A percentile compares a stretch with the other conserved stretches of the same genome.
Conservation (phyloP, 495 filamentous ascomycete genomes). For the Penicillium alfredii region DNA sequence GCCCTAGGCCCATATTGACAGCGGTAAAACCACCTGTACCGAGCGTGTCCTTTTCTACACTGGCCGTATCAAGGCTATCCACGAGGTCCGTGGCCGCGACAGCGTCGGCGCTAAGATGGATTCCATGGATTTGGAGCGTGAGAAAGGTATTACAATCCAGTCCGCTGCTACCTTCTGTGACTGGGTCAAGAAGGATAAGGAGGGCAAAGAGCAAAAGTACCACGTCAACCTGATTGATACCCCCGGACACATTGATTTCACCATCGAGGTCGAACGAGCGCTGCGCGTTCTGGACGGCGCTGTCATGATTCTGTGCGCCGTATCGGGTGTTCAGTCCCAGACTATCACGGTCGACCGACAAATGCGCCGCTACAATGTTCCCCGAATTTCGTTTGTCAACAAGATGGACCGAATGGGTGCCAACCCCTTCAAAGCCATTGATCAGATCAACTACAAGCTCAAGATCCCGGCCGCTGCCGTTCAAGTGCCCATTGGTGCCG, state of each 20-base stretch:
- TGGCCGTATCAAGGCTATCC: constrained; percentile 91
- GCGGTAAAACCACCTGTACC: constrained; percentile 94
- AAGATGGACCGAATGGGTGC: constrained; percentile 99
- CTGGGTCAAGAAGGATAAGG: constrained; percentile 77
- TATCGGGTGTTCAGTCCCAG: constrained; percentile 94
- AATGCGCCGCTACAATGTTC: constrained; percentile 97
- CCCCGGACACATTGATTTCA: constrained; percentile 98
- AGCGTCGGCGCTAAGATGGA: constrained; percentile 99
- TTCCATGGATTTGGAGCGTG: constrained; percentile 97
- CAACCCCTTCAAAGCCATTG: constrained; percentile 95
- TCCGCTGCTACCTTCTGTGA: constrained; percentile 97
- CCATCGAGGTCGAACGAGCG: constrained; percentile 97
- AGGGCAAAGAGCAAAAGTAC: constrained; percentile 78
- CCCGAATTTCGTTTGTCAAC: constrained; percentile 93
- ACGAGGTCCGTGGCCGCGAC: constrained; percentile 95
- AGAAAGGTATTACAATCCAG: constrained; percentile 98
- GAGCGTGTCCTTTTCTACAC: constrained; percentile 99
- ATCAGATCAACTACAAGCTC: constrained; percentile 94
- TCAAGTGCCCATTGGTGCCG: constrained; percentile 90
- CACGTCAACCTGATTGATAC: constrained; percentile 99
- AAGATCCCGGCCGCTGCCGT: constrained; percentile 88
- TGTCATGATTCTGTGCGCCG: constrained; percentile 97
- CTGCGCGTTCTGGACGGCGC: constrained; percentile 94
- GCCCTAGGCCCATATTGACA: constrained; percentile 93
- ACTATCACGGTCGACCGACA: constrained; percentile 98